These are phyloP conservation scores for Xylaria venustula DNA, from an alignment of 495 filamentous ascomycete species.

Conservation along the genomic window DNA sequence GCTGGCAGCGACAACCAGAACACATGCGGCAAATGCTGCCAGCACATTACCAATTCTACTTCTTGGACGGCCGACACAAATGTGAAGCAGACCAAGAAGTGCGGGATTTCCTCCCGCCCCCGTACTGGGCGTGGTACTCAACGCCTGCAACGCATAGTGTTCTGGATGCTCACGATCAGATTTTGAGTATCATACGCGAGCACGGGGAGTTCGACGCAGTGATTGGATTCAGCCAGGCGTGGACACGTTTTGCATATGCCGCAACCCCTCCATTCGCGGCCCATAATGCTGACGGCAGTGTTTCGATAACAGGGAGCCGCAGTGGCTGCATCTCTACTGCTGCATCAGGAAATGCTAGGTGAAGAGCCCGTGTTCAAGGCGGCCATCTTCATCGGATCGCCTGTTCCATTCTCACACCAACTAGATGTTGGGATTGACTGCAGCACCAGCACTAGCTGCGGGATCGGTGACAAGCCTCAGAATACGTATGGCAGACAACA, in stretches of 20 bases:
- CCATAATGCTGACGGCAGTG: not conserved
- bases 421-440: not conserved
- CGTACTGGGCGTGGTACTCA: not conserved
- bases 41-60: not conserved
- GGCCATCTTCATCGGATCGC: not conserved
- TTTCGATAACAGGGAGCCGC: not conserved
- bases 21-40: not conserved
- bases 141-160: not conserved
- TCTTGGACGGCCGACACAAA: not conserved
- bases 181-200: not conserved
- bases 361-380: not conserved
- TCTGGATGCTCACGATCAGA: not conserved
- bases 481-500: not conserved
- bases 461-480: not conserved
- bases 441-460: not conserved
- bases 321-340: not conserved
- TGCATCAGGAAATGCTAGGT: not conserved
- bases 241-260: not conserved
- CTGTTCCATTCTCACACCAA: not conserved
- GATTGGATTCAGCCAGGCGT: not conserved
- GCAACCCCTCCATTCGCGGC: not conserved
- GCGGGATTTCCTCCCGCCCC: not conserved
- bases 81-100: not conserved
- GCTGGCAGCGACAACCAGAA: not conserved
- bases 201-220: not conserved